Base-by-base conservation (phyloP, 345 rosid species). In the Diplotaxis tenuifolia region DNA sequence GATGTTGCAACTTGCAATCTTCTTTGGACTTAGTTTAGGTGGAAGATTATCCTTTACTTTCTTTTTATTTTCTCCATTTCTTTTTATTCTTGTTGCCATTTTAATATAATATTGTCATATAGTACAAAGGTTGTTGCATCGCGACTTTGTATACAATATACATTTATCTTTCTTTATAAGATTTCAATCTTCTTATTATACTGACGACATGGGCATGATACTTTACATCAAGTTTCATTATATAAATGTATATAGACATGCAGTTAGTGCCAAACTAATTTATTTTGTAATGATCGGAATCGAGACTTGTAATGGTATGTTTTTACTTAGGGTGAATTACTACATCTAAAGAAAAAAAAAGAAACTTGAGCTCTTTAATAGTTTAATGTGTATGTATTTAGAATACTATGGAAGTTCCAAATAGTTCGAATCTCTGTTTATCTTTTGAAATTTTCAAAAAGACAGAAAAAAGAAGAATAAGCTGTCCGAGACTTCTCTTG, bases 1-100 rank as follows among this genome's bases (percentile, higher is more conserved):
- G 92, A 70, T 83, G 19, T 20, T 77, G 75, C 96, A 85, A 90
- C 83, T 90, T 90, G 96, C 87, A 73, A 31, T 19, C 75, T 68
- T 74, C 55, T 83, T 83, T 87, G 87, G 96, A 85, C 87, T 70
- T 74, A 4, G 73, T 72, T 75, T 72, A 29, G 70, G 78, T 76
- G 34, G 6, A 61, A 79, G 36, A 75, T 78, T 80, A 78, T 83
- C 84, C 71, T 78, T 60, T 60, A 68, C 6, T 15, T 78, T 40
- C 8, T 57, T 21, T 53, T 52, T 10, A 21, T 40, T 27, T 62
- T 7, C 12, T 56, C 40, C 4, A 38, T 36, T 68, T 61, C 16
- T 71, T 71, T n/a, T 70, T 23, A 10, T 71, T 72, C 77, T 78
- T 67, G 69, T 72, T 78, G 76, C 58, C 54, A 65, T 57, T 76